Base-by-base conservation (phyloP, 2,329 filamentous ascomycete genomes). In the Ophiostoma ulmi region DNA sequence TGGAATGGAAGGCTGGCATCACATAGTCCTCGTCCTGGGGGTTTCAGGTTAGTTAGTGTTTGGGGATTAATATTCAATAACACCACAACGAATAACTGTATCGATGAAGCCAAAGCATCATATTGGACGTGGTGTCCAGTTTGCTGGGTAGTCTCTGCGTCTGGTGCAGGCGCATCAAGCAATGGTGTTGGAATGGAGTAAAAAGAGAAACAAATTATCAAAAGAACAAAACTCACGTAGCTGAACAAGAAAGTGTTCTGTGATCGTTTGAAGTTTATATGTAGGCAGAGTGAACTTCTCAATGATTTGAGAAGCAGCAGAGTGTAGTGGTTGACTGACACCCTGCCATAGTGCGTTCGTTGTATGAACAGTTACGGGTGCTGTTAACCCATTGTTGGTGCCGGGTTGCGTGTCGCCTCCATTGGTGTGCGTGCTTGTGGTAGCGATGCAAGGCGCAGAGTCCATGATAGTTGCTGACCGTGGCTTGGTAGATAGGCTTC, bases 1-100 rank as follows among this genome's bases (percentile, higher is more conserved):
- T 98, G 95, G 20, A 69, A 72, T 6, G 72, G 69, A 13, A 70
- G 67, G 4, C 26, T 13, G 20, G 65, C 10, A 48, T 48, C 65
- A 3, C n/a, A 14, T 44, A 67, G 3, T 3, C 65, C 65, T 7
- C 65, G 38, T 6, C 39, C 65, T 67, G 31, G 5, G 20, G 26
- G 22, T 65, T 38, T 5, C 1, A 31, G 3, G 5, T 20, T 22
- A 22, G 20, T 39, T 39, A 39, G 35, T 65, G 1, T 22, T 39
- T 22, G 8, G 20, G 6, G 6, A 7, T 35, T 5, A 10, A n/a
- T n/a, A 8, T 17, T 10, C 4, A 2, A 38, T 20, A 48, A 48
- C 44, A 48, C 38, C 10, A 11, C 6, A 13, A 39, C 38, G 11
- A 35, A 35, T 20, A n/a, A 64, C 2, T 38, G 17, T n/a, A n/a